These are phyloP conservation scores for Termitomyces sp. DNA, from an alignment of 768 basidiomycete species.

Conservation along the genomic window DNA sequence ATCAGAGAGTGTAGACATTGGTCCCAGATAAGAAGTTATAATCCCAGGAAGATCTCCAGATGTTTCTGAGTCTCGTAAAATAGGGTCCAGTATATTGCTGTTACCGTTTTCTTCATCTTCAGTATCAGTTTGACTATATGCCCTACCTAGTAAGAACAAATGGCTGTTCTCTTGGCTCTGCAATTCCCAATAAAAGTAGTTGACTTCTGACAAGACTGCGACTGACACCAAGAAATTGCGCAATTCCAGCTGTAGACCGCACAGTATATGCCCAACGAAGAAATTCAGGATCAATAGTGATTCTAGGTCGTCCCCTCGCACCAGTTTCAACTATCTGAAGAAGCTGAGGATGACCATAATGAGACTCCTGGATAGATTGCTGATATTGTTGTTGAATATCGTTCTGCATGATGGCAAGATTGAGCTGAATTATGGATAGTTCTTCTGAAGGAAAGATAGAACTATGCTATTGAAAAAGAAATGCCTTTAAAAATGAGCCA, in stretches of 20 bases:
- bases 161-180: conserved; percentile 9
- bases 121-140: neutral
- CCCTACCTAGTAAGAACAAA: neutral
- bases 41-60: too few species aligned
- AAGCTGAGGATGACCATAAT: conserved; percentile 3
- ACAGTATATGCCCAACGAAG: conserved; percentile 6
- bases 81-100: neutral
- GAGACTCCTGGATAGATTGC: conserved; percentile 3
- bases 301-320: neutral
- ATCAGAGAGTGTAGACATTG: neutral
- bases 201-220: neutral
- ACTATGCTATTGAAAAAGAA: neutral
- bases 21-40: neutral
- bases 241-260: neutral
- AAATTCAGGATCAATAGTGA: conserved; percentile 6
- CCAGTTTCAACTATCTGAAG: neutral
- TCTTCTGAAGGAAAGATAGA: conserved; percentile 1
- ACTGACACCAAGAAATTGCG: neutral
- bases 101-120: neutral
- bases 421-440: neutral
- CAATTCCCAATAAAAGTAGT: conserved; percentile 14
- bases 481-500: neutral
- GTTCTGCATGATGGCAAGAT: conserved; percentile 10
- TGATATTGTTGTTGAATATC: conserved; percentile 5
- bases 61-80: neutral